Conservation (phyloP, 495 filamentous ascomycete species). For the Penicillium paxilli region DNA sequence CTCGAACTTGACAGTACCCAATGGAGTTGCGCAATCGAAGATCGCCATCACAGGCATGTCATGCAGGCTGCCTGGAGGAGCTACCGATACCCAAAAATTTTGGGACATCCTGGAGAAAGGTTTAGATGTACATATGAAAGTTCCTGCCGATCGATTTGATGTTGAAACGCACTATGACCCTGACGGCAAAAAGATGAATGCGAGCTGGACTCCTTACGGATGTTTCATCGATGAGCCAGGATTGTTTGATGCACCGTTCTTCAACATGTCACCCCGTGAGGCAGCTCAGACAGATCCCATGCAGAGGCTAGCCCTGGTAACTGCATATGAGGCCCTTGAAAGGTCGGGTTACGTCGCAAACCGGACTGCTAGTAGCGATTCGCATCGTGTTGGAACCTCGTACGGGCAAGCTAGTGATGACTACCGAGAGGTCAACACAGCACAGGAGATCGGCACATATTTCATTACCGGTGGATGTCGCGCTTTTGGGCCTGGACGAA, state of each 20-base stretch:
- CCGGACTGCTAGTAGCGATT: conserved; percentile 19
- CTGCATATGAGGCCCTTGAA: conserved; percentile 42
- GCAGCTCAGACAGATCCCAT: conserved; percentile 28
- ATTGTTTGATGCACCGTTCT: conserved; percentile 29
- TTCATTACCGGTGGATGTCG: conserved; percentile 25
- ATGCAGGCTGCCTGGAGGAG: conserved; percentile 37
- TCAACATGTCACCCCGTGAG: conserved; percentile 32
- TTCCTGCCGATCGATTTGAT: conserved; percentile 47
- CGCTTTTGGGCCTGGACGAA: conserved; percentile 23
- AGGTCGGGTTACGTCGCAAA: conserved; percentile 27
- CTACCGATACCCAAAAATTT: conserved; percentile 31
- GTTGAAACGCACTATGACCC: conserved; percentile 43
- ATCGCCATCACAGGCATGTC: conserved; percentile 47
- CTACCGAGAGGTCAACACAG: conserved; percentile 13
- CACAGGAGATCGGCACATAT: conserved; percentile 26
- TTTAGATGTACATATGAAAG: conserved; percentile 31
- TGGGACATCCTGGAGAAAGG: conserved; percentile 45
- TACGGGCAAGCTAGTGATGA: conserved; percentile 29
- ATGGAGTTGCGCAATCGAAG: conserved; percentile 34
- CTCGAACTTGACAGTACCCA: too few relatives aligned
- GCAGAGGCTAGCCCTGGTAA: conserved; percentile 30
- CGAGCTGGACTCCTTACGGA: conserved; percentile 35
- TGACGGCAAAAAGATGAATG: conserved; percentile 35
- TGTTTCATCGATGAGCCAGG: conserved; percentile 30
- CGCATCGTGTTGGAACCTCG: conserved; percentile 30